Evolutionary conservation across 495 filamentous ascomycete genomes (phyloP), one percentile per base, ranked within the genome.

Genomic region (Xylaria nigripes): DNA sequence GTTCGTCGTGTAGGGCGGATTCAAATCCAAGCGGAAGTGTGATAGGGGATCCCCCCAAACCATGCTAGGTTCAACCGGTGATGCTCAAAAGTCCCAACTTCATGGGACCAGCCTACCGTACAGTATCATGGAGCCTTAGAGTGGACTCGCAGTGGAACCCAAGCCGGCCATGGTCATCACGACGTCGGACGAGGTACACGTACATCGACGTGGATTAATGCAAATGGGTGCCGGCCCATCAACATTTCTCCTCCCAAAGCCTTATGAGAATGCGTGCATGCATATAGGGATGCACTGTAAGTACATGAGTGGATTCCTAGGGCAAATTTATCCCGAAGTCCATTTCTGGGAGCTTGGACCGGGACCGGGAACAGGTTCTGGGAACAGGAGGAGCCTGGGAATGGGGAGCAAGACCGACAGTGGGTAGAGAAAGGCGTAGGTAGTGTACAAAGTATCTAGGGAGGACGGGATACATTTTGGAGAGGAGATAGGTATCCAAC

Each of bases 21-120:
- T 64, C 55, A 50, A 63, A 56, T 58, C 55, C 61, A 61, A 66
- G 55, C 25, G 55, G 36, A 51, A 57, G 61, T 38, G 51, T 45
- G 41, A 60, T 61, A 64, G 61, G 55, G 58, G 61, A 64, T 50
- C 63, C 61, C 64, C 62, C 62, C 57, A 57, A 67, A 49, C 58
- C 50, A 59, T 64, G 64, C 64, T 57, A 67, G 64, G 64, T 67
- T 57, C 64, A 67, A 67, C 61, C 61, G 61, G 61, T 62, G 64
- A 67, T 67, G 61, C 55, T 64, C 58, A 64, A 62, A 66, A 49
- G 61, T 66, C 61, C 64, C 64, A 66, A 61, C 61, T 62, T 59
- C 55, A 52, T 58, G 59, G 64, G 57, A 61, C 57, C 50, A 58
- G 36, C 36, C 34, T 54, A 54, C 51, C 45, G 46, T 55, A 21